Evolutionary conservation across 257 asterid species (phyloP), one percentile per base, ranked within the genome.

Genomic region (Solanum infundibuliforme): DNA sequence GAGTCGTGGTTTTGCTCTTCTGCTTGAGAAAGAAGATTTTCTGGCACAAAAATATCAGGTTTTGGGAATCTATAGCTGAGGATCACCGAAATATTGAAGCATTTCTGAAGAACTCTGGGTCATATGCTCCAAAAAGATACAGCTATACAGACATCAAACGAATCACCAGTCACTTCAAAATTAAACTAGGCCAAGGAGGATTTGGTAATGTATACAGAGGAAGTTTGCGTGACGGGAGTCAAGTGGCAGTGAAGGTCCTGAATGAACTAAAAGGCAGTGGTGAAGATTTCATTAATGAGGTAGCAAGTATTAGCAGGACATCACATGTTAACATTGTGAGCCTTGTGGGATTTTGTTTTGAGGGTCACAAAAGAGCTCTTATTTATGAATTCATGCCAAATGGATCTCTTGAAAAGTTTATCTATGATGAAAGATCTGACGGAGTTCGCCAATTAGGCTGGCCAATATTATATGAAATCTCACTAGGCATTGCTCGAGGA

Each of bases 401-500:
- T 9, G 46, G 46, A 39, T 39, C 46, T 39, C 46, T 39, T 39
- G 46, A 39, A 39, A 39, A 10, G 13, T 39, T 39, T 39, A 39
- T 39, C 0, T 39, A 39, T 39, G 46, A 39, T 1, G 46, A 39
- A 39, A 39, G 0, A 39, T 9, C 46, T 3, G 12, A 39, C 4
- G 4, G 46, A 3, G 46, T 39, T 39, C 4, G 43, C 43, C 43
- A 38, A 8, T 38, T 38, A 2, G 43, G 43, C 4, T 8, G 43
- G 43, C 12, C 0, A 38, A 38, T 38, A 38, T 8, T 38, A 0
- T 38, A 38, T 0, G 1, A 38, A 38, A 39, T 39, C 12, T 68
- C 91, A 23, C 11, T 90, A 12, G 92, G 94, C 2, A 81, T 89
- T 16, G 93, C 94, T 11, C 88, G 89, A 3, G 94, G 92, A n/a